These are phyloP conservation scores for Hexamita inflata DNA, from an alignment of 208 protist genomes.

Conservation along the genomic window DNA sequence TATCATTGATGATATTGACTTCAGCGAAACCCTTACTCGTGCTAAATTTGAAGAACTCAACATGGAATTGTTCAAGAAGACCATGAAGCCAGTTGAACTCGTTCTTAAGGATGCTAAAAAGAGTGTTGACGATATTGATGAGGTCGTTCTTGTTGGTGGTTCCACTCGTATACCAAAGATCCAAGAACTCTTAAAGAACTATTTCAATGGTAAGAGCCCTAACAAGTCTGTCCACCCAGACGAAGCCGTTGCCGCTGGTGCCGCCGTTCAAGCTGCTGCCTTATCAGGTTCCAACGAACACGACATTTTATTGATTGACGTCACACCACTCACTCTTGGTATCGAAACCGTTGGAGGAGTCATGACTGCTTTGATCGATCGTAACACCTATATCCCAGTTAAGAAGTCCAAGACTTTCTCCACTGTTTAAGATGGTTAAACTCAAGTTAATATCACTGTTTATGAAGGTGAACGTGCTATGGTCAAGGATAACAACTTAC, in stretches of 20 bases:
- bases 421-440: slow-evolving; percentile 71
- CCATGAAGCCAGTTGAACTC: slow-evolving; percentile 70
- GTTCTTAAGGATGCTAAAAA: slow-evolving; percentile 55
- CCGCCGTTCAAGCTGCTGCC: slow-evolving; percentile 35
- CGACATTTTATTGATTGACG: slow-evolving; percentile 85
- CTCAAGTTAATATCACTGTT: slow-evolving; percentile 68
- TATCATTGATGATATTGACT: slow-evolving; percentile 40
- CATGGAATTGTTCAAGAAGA: slow-evolving; percentile 64
- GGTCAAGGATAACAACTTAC: slow-evolving; percentile 86
- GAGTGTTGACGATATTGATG: slow-evolving; percentile 30
- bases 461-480: slow-evolving; percentile 89
- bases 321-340: slow-evolving; percentile 90
- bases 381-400: slow-evolving; percentile 39
- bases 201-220: slow-evolving; percentile 32
- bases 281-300: slow-evolving; percentile 59
- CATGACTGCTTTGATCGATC: slow-evolving; percentile 55
- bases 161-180: slow-evolving; percentile 41
- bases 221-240: slow-evolving; percentile 43
- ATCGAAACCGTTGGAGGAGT: slow-evolving; percentile 89
- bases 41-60: slow-evolving; percentile 55
- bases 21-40: slow-evolving; percentile 38
- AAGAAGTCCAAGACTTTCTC: slow-evolving; percentile 66
- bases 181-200: slow-evolving; percentile 28
- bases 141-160: slow-evolving; percentile 43
- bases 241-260: slow-evolving; percentile 40